Evolutionary conservation across 2,329 filamentous ascomycete genomes (phyloP).

Genomic region (Apiospora hydei): DNA sequence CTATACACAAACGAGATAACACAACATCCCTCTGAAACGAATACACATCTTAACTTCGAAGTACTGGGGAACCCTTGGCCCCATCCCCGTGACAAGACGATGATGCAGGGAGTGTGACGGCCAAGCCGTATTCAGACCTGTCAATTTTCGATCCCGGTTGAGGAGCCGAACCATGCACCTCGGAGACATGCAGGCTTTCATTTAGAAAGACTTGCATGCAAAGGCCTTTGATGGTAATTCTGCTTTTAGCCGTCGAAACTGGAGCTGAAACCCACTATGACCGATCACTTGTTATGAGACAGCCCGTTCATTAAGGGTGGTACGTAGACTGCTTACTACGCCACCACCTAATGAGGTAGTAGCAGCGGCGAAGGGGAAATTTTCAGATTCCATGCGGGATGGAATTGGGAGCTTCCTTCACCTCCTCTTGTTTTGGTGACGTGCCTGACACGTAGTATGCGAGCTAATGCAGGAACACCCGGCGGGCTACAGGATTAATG

Average conservation of each 20-base stretch:
- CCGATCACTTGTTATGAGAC: background rate
- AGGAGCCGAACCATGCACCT: background rate
- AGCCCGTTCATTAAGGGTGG: background rate
- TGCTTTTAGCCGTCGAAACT: background rate
- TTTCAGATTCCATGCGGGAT: background rate
- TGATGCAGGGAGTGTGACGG: background rate
- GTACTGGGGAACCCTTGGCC: background rate
- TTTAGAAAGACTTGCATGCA: background rate
- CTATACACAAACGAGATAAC: background rate
- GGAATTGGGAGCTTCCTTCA: background rate
- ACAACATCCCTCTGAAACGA: slow-evolving; percentile 4
- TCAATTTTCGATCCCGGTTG: background rate
- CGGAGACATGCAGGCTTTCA: background rate
- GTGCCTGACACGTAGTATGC: background rate
- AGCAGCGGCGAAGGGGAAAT: background rate
- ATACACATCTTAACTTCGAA: background rate
- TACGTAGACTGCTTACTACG: background rate
- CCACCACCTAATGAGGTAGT: background rate
- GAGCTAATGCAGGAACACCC: slow-evolving; percentile 9
- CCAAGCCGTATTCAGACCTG: background rate
- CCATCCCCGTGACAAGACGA: background rate
- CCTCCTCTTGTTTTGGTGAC: background rate
- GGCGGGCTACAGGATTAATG: background rate
- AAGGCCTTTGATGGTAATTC: background rate
- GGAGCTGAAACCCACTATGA: background rate